Conservation (phyloP, 345 rosid species). For the Linum usitatissimum region DNA sequence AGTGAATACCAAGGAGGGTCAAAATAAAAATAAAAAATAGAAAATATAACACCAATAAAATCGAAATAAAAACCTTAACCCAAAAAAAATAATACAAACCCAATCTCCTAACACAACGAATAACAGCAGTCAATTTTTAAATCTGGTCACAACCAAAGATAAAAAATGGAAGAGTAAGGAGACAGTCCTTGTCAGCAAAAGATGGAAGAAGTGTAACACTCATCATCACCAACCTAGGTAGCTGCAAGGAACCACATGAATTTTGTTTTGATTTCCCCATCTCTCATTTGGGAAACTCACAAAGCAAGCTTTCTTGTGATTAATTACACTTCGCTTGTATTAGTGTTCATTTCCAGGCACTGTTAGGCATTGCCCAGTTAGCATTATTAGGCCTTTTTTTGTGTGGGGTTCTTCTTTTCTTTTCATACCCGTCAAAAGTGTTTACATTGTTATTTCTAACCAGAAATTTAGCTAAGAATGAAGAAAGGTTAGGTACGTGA, state of each 20-base stretch:
- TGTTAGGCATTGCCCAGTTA: conserved; percentile 11
- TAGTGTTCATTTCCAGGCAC: conserved; percentile 5
- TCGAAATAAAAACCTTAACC: no score
- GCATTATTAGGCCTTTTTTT: not conserved
- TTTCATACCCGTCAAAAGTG: not conserved
- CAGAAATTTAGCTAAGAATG: no score
- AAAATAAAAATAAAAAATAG: no score
- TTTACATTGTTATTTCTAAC: no score
- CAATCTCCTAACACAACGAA: no score
- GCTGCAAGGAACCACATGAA: not conserved
- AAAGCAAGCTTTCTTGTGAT: conserved; percentile 20
- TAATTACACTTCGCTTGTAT: conserved; percentile 11
- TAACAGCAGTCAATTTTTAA: no score
- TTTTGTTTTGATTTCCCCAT: not conserved
- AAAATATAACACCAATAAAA: no score
- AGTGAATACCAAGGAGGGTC: no score
- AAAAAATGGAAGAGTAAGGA: not conserved
- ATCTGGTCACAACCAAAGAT: no score
- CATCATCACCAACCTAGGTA: not conserved
- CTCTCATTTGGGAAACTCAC: not conserved
- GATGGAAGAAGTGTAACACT: not conserved
- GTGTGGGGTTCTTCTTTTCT: not conserved
- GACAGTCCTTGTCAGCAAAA: not conserved
- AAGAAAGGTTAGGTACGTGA: no score
- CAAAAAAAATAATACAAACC: no score